Conservation (phyloP, 306 rosid species). For the Inga oerstediana region DNA sequence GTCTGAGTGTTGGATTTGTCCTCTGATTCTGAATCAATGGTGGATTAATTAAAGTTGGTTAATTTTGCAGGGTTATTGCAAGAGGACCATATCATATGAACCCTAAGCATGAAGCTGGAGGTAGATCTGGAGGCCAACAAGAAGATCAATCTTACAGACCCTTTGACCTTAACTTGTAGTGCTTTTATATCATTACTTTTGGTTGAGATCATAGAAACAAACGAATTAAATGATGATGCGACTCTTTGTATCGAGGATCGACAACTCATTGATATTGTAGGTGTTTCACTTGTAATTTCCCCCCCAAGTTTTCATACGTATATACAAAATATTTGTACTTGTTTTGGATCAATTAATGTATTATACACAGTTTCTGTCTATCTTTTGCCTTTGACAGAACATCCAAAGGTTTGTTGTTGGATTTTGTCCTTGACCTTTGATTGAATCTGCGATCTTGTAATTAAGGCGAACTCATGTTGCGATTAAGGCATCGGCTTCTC, state of each 20-base stretch:
- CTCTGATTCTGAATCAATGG: background rate
- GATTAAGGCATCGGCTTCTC: background rate
- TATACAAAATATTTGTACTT: background rate
- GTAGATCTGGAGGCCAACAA: background rate
- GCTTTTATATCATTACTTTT: background rate
- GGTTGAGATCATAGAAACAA: background rate
- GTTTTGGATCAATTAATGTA: background rate
- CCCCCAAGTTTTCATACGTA: background rate
- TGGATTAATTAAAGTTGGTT: background rate
- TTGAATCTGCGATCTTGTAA: background rate
- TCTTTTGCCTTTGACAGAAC: too few species aligned
- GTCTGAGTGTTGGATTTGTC: background rate
- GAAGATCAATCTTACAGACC: constrained; percentile 37
- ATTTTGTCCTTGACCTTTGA: background rate
- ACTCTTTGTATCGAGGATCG: background rate
- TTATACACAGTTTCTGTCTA: background rate
- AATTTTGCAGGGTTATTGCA: constrained; percentile 48
- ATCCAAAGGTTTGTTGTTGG: background rate
- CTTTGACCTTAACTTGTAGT: constrained; percentile 49
- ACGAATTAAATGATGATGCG: background rate
- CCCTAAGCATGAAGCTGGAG: constrained; percentile 29
- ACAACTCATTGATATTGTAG: background rate
- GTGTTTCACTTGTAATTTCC: background rate
- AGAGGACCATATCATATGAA: constrained; percentile 57
- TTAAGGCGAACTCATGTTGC: background rate